phyloP scores from a whole-genome alignment of 2,329 filamentous ascomycete species.

The Aspergillus sojae region DNA sequence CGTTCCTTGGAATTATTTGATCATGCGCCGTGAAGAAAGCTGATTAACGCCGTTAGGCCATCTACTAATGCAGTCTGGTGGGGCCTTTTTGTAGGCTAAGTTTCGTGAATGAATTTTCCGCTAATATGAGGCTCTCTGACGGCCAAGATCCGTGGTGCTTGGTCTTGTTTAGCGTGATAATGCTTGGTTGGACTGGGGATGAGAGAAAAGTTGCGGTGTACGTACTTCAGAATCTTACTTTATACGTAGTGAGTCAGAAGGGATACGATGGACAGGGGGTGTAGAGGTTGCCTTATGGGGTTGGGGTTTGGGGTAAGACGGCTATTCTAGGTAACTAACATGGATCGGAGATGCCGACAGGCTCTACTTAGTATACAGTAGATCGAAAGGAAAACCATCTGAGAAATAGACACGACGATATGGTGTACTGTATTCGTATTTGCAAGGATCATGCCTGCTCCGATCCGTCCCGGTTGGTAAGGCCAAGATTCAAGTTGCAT shows the following conservation, averaged over 20 bases:
- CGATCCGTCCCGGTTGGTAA: too few relatives aligned
- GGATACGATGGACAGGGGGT: background rate
- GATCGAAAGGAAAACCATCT: background rate
- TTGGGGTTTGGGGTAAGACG: background rate
- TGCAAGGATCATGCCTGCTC: background rate
- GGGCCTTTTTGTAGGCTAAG: background rate
- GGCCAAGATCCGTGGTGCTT: background rate
- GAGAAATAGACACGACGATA: background rate
- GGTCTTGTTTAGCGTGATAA: too few relatives aligned
- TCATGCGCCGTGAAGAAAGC: background rate
- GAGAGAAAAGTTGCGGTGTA: too few relatives aligned
- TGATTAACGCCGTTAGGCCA: background rate
- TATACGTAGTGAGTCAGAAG: background rate
- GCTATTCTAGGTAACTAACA: background rate
- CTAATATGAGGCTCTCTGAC: background rate
- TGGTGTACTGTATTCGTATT: background rate
- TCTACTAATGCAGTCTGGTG: background rate
- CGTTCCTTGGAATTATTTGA: background rate
- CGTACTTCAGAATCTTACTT: too few relatives aligned
- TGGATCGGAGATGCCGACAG: background rate
- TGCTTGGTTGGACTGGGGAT: too few relatives aligned
- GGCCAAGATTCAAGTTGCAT: too few relatives aligned
- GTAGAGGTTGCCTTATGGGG: background rate
- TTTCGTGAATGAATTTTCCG: background rate
- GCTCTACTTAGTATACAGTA: background rate